These are phyloP conservation scores for Quercus wislizeni DNA, from an alignment of 306 rosid species.

Conservation along the genomic window DNA sequence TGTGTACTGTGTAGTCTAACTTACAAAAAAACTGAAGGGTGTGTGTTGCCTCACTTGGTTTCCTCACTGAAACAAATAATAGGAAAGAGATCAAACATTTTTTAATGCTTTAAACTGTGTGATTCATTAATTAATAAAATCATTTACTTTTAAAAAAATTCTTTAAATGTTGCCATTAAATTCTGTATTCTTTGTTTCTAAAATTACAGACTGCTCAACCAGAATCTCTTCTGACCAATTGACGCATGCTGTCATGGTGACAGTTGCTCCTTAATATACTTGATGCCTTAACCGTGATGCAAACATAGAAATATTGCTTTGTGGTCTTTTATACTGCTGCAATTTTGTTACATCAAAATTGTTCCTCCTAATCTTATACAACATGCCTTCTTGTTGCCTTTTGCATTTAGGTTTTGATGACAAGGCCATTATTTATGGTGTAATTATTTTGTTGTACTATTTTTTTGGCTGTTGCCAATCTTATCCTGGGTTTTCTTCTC, in stretches of 20 bases:
- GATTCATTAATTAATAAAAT: not conserved
- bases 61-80: not conserved
- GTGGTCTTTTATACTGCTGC: not conserved
- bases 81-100: not conserved
- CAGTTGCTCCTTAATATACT: not conserved
- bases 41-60: not conserved
- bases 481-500: not conserved
- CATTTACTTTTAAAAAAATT: too few relatives aligned
- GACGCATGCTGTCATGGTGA: not conserved
- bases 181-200: not conserved
- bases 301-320: not conserved
- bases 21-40: not conserved
- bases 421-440: not conserved
- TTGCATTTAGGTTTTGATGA: not conserved
- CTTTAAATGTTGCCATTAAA: not conserved
- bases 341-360: not conserved
- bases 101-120: not conserved
- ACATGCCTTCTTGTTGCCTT: not conserved
- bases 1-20: not conserved
- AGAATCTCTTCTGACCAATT: not conserved
- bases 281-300: not conserved
- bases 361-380: not conserved
- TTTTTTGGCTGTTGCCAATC: conserved; percentile 6
- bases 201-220: not conserved
- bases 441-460: not conserved